These are phyloP conservation scores for Spathaspora girioi DNA, from an alignment of 805 yeast genomes.

Conservation along the genomic window DNA sequence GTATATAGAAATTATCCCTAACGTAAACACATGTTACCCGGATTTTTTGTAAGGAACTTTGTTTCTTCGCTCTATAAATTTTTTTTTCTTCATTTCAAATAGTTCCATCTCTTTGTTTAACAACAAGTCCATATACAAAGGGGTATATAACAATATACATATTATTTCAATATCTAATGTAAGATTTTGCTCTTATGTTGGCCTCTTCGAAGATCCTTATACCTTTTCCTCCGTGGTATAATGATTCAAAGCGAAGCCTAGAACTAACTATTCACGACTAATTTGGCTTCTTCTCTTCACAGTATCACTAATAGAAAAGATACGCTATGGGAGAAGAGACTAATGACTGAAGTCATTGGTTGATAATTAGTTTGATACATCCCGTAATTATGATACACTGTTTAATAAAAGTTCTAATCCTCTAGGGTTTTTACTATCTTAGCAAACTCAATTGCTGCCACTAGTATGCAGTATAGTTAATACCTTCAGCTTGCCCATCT, in stretches of 20 bases:
- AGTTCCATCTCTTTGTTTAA: background rate
- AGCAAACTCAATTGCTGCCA: too few relatives aligned
- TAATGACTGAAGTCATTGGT: constrained; percentile 16
- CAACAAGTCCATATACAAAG: background rate
- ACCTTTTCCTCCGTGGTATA: constrained; percentile 34
- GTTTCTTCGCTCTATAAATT: background rate
- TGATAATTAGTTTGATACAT: constrained; percentile 32
- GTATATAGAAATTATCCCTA: background rate
- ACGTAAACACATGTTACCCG: background rate
- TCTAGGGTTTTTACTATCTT: too few relatives aligned
- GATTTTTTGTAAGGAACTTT: background rate
- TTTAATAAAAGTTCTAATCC: background rate
- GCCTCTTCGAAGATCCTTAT: constrained; percentile 49
- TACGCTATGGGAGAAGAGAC: constrained; percentile 25
- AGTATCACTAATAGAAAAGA: constrained; percentile 6
- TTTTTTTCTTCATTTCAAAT: background rate
- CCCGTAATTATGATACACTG: background rate
- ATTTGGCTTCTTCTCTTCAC: constrained; percentile 13
- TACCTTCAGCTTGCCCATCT: too few relatives aligned
- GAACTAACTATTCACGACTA: constrained; percentile 16
- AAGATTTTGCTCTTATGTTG: constrained; percentile 12
- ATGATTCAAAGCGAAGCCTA: constrained; percentile 51
- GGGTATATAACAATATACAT: background rate
- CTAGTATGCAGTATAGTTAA: too few relatives aligned
- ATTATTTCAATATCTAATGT: background rate